Percentiles rank a stretch among this genome's conserved stretches.
Evolutionary conservation across 805 yeast species (phyloP).

Genomic region (Candida alai): DNA sequence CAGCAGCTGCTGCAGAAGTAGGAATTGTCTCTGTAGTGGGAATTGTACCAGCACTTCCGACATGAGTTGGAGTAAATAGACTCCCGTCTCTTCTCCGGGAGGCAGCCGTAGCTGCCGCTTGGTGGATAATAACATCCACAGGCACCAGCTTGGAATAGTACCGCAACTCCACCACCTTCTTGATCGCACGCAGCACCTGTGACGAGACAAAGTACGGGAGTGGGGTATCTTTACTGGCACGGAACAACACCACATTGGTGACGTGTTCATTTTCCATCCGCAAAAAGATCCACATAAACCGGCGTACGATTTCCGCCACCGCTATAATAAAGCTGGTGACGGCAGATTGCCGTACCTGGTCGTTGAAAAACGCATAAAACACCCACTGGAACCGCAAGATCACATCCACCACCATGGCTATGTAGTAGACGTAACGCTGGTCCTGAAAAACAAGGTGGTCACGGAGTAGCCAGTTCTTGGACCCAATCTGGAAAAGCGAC

Average conservation of each 20-base stretch:
- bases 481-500: constrained; percentile 72
- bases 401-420: constrained; percentile 71
- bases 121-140: not conserved
- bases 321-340: constrained; percentile 81
- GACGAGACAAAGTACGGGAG: constrained; percentile 62
- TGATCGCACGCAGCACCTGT: constrained; percentile 34
- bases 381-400: constrained; percentile 87
- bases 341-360: constrained; percentile 82
- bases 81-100: no score
- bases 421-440: constrained; percentile 53
- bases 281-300: constrained; percentile 87
- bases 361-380: constrained; percentile 74
- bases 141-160: constrained; percentile 13
- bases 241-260: constrained; percentile 76
- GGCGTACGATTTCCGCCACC: constrained; percentile 71
- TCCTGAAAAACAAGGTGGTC: constrained; percentile 63
- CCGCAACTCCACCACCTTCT: constrained; percentile 31
- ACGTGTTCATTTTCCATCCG: constrained; percentile 97
- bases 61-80: not conserved
- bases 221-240: constrained; percentile 85
- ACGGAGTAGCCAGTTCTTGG: constrained; percentile 57
- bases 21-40: not conserved
- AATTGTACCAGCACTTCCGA: not conserved
- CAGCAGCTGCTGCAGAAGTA: not conserved
- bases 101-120: not conserved